Base-by-base conservation (phyloP, 2,329 filamentous ascomycete species). In the Diaporthe batatas region DNA sequence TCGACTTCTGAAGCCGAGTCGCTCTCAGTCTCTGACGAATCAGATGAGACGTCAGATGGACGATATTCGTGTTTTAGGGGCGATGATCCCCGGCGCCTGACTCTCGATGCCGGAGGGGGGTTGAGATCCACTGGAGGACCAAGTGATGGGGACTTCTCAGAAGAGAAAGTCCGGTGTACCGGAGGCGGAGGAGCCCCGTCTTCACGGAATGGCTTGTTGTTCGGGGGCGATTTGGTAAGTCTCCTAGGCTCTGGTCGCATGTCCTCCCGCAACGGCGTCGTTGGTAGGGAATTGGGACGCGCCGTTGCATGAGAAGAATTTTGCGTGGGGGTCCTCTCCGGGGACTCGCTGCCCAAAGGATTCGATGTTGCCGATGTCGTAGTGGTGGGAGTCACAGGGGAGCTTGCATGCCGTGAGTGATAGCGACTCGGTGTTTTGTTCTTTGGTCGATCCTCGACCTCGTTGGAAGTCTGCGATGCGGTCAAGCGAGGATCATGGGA, bases 21-120 rank as follows among this genome's bases (percentile, higher is more conserved):
- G 44, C 84, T 84, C 49, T 88, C 83, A 8, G 90, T 90, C 54
- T 90, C 89, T 0, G 91, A 91, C 58, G 89, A 90, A 8, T 90
- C 84, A 0, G 90, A 91, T 0, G 89, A 91, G 62, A 86, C 82
- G 67, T 91, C 90, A 0, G 96, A 98, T 18, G 96, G 96, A 75
- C 95, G 92, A 78, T 98, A 99, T 83, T 99, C 96, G 80, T 98
- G 96, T 84, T 99, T 99, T 65, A 99, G 86, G 0, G 96, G 96
- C 1, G 96, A 99, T 0, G 96, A 98, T 1, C 91, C 93, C 23
- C 95, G 91, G 57, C 95, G 90, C 79, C 92, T 89, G 29, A 90
- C 76, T 81, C 81, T 86, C 75, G 80, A 81, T 78, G 80, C 83
- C 80, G 75, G 84, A 80, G 75, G 84, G 78, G 71, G 82, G 5